These are phyloP conservation scores for Lophiotrema nucula DNA, from an alignment of 495 filamentous ascomycete genomes.

Conservation along the genomic window DNA sequence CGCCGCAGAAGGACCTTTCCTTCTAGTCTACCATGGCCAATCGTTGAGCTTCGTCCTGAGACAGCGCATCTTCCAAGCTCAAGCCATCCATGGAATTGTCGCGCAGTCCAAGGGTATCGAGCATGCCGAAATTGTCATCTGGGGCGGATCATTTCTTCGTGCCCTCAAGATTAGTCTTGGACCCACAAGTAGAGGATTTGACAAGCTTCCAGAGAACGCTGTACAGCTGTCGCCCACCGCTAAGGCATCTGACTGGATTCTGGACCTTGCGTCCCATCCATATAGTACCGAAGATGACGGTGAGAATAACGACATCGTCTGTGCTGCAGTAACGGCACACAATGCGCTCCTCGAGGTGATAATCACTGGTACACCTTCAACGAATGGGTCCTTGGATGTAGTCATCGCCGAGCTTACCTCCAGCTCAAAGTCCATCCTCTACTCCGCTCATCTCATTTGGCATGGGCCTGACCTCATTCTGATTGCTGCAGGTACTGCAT, in stretches of 20 bases:
- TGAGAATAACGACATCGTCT: slow-evolving; percentile 16
- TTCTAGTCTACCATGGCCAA: slow-evolving; percentile 59
- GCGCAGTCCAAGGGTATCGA: slow-evolving; percentile 33
- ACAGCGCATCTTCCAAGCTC: slow-evolving; percentile 55
- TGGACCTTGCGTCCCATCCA: slow-evolving; percentile 62
- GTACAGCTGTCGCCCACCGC: not conserved
- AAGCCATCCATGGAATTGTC: slow-evolving; percentile 69
- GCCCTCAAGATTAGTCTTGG: slow-evolving; percentile 23
- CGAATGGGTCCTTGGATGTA: slow-evolving; percentile 21
- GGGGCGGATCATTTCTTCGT: slow-evolving; percentile 37
- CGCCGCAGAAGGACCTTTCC: slow-evolving; percentile 69
- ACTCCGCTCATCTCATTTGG: slow-evolving; percentile 72
- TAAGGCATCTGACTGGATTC: slow-evolving; percentile 73
- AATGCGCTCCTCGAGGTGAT: slow-evolving; percentile 60
- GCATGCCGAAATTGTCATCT: slow-evolving; percentile 29
- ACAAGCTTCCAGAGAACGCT: slow-evolving; percentile 30
- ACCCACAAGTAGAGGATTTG: not conserved
- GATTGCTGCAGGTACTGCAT: slow-evolving; percentile 84
- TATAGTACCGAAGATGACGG: slow-evolving; percentile 9
- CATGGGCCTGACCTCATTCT: slow-evolving; percentile 59
- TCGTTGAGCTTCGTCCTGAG: slow-evolving; percentile 42
- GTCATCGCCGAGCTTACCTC: slow-evolving; percentile 51
- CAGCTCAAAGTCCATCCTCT: slow-evolving; percentile 81
- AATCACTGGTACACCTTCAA: not conserved
- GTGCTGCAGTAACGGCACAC: slow-evolving; percentile 74